Conservation (phyloP, 495 filamentous ascomycete genomes). For the Aeminium ludgeri region DNA sequence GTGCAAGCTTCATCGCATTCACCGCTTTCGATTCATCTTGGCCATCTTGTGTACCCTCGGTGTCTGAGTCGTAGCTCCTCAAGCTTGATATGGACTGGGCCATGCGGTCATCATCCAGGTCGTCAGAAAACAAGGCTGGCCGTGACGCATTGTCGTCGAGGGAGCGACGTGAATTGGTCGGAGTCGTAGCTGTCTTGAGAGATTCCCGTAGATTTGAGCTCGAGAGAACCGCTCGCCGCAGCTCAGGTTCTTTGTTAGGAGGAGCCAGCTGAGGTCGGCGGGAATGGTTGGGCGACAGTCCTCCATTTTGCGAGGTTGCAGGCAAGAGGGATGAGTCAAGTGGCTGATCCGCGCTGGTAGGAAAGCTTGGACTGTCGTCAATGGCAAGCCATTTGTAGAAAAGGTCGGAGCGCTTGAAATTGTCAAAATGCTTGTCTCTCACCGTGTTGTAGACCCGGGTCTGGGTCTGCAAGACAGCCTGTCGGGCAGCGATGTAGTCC, state of each 20-base stretch:
- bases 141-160: slow-evolving; percentile 39
- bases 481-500: slow-evolving; percentile 71
- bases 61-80: slow-evolving; percentile 31
- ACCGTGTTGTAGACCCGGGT: slow-evolving; percentile 69
- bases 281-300: slow-evolving; percentile 12
- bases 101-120: slow-evolving; percentile 46
- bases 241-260: slow-evolving; percentile 25
- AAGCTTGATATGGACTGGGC: slow-evolving; percentile 43
- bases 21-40: slow-evolving; percentile 44
- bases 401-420: slow-evolving; percentile 79
- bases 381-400: slow-evolving; percentile 92
- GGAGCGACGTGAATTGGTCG: slow-evolving; percentile 34
- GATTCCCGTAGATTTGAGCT: slow-evolving; percentile 36
- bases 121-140: slow-evolving; percentile 45
- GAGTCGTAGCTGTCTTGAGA: slow-evolving; percentile 21
- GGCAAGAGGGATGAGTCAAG: slow-evolving; percentile 17
- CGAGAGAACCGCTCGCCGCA: slow-evolving; percentile 42
- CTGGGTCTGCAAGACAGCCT: slow-evolving; percentile 67
- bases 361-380: slow-evolving; percentile 47
- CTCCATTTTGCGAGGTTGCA: slow-evolving; percentile 1
- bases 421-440: slow-evolving; percentile 58
- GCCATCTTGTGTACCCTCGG: slow-evolving; percentile 13
- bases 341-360: slow-evolving; percentile 11
- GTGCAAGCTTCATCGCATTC: slow-evolving; percentile 80
- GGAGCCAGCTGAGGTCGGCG: slow-evolving; percentile 3